Percentiles rank a stretch among this genome's conserved stretches.
Conservation (phyloP, 2,329 filamentous ascomycete genomes). For the Myriosclerotinia scirpicola region DNA sequence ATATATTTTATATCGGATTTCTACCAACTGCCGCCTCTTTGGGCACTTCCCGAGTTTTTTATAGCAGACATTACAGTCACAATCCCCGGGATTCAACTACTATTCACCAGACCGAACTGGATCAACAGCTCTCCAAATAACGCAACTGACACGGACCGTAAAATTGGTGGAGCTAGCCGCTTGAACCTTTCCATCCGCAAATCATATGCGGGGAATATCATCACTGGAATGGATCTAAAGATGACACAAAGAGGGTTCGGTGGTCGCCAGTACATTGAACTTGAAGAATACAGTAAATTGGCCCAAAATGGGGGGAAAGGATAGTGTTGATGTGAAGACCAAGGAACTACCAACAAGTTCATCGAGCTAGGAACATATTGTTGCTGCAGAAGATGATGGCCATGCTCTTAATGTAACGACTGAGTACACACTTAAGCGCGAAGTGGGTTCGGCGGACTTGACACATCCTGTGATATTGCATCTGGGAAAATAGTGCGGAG, state of each 20-base stretch:
- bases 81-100: background rate
- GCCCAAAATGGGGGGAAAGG: background rate
- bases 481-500: no score
- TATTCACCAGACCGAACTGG: constrained; percentile 6
- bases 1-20: background rate
- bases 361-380: constrained; percentile 6
- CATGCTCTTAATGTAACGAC: background rate
- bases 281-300: background rate
- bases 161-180: background rate
- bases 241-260: background rate
- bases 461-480: no score
- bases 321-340: background rate
- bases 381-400: background rate
- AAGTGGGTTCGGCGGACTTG: no score
- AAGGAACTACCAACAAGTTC: constrained; percentile 5
- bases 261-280: constrained; percentile 13
- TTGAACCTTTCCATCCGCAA: background rate
- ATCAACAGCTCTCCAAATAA: background rate
- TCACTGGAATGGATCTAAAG: background rate
- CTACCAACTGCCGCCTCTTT: background rate
- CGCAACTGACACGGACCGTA: background rate
- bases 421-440: background rate
- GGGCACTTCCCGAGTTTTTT: constrained; percentile 1
- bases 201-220: background rate
- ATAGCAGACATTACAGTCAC: background rate